phyloP scores from a whole-genome alignment of 129 eudicot genomes.

The Flaveria bidentis region DNA sequence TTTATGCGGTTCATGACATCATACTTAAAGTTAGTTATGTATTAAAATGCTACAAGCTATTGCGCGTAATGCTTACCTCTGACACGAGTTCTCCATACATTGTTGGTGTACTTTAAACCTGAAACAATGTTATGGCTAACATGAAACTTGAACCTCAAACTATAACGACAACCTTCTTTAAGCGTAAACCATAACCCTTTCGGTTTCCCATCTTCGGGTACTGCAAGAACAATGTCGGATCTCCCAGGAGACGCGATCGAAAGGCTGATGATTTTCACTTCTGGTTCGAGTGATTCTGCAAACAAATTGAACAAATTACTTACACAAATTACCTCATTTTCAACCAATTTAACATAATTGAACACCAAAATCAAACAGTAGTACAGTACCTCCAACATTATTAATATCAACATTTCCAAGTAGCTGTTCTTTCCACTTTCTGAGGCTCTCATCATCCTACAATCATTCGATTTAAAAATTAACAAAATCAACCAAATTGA shows the following conservation, averaged over 20 bases:
- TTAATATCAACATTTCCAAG: conserved; percentile 64
- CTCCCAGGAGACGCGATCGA: conserved; percentile 57
- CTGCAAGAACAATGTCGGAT: conserved; percentile 58
- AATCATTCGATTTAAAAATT: conserved; percentile 9
- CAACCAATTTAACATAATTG: neutral
- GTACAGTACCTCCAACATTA: conserved; percentile 57
- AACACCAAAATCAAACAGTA: neutral
- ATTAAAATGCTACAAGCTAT: neutral
- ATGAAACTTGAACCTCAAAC: conserved; percentile 58
- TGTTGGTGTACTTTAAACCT: conserved; percentile 62
- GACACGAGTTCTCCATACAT: conserved; percentile 70
- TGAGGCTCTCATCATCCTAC: conserved; percentile 73
- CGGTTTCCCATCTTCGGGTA: conserved; percentile 62
- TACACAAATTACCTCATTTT: neutral
- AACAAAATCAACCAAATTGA: neutral
- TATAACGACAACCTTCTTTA: conserved; percentile 63
- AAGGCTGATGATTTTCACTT: conserved; percentile 63
- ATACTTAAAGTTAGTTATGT: too few species aligned
- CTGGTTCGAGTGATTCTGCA: conserved; percentile 62
- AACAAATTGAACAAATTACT: neutral
- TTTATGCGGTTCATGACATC: too few species aligned
- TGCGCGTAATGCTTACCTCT: conserved; percentile 37
- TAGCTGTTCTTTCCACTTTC: conserved; percentile 77
- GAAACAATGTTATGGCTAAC: conserved; percentile 59
- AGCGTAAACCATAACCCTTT: conserved; percentile 69